These are phyloP conservation scores for Grosmannia penicillata DNA, from an alignment of 2,329 filamentous ascomycete genomes.

Conservation along the genomic window DNA sequence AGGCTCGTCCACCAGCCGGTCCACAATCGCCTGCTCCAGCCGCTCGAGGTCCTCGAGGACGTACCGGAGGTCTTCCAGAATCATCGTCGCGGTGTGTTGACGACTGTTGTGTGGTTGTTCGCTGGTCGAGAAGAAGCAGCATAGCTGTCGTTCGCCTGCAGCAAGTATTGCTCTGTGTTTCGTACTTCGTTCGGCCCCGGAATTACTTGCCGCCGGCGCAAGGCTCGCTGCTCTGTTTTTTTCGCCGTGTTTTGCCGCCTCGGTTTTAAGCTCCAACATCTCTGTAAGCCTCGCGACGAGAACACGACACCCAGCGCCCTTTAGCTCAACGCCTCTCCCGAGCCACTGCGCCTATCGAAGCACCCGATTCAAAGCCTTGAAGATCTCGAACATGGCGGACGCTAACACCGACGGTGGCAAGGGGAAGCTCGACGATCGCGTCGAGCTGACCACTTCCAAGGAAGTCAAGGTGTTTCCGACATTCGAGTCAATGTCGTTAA, in stretches of 20 bases:
- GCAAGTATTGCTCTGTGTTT: too few species aligned
- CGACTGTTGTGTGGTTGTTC: neutral
- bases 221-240: neutral
- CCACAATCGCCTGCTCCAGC: slow-evolving; percentile 82
- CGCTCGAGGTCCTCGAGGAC: slow-evolving; percentile 95
- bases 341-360: too few species aligned
- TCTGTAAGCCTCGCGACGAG: neutral
- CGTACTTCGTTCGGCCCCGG: neutral
- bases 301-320: too few species aligned
- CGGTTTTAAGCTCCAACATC: neutral
- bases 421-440: slow-evolving; percentile 78
- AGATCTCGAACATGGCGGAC: slow-evolving; percentile 59
- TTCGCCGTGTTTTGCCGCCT: neutral
- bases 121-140: neutral
- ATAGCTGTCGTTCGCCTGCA: neutral
- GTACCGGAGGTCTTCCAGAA: slow-evolving; percentile 85
- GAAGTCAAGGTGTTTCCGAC: slow-evolving; percentile 92
- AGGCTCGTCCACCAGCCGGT: slow-evolving; percentile 78
- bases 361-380: too few species aligned
- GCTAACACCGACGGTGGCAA: slow-evolving; percentile 21
- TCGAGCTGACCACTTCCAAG: slow-evolving; percentile 97
- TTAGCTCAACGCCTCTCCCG: too few species aligned
- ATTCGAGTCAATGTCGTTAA: slow-evolving; percentile 91
- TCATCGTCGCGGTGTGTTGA: slow-evolving; percentile 33
- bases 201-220: neutral